These are phyloP conservation scores for Russula foetens DNA, from an alignment of 768 basidiomycete genomes.

Conservation along the genomic window DNA sequence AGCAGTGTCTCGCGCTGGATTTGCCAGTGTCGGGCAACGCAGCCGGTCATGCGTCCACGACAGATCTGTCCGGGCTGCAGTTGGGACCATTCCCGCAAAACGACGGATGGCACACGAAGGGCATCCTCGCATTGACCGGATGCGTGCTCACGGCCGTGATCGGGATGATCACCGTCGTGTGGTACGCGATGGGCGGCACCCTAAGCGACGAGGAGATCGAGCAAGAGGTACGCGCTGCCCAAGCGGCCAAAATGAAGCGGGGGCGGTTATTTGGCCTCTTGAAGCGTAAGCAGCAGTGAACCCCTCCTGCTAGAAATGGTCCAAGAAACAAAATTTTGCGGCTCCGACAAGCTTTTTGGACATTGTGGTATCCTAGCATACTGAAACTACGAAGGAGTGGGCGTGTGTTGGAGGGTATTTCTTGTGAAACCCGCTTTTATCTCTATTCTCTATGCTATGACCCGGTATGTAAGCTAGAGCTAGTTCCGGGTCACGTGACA, in stretches of 20 bases:
- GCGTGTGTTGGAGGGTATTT: background rate
- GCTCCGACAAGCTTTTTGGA: background rate
- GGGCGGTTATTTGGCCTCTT: conserved; percentile 37
- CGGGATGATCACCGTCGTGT: conserved; percentile 75
- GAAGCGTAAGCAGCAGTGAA: conserved; percentile 13
- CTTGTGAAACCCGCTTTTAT: background rate
- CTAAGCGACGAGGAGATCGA: conserved; percentile 79
- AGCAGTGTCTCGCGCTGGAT: conserved; percentile 65
- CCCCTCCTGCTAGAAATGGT: background rate
- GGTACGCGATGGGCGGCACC: conserved; percentile 76
- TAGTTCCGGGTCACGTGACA: background rate
- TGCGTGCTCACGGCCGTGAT: conserved; percentile 72
- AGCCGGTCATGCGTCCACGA: conserved; percentile 64
- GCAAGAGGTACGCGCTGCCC: conserved; percentile 47
- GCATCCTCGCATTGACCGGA: conserved; percentile 70
- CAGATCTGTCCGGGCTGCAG: conserved; percentile 58
- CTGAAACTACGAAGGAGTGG: background rate
- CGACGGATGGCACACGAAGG: conserved; percentile 64
- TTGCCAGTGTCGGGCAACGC: conserved; percentile 72
- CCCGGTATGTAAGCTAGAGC: too few species aligned
- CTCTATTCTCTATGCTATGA: too few species aligned
- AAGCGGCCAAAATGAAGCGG: conserved; percentile 49
- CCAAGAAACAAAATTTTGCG: background rate
- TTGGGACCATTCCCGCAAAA: conserved; percentile 67
- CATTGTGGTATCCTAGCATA: background rate